phyloP scores from a whole-genome alignment of 1,139 yeast genomes.

The Pichiaceae sp. region DNA sequence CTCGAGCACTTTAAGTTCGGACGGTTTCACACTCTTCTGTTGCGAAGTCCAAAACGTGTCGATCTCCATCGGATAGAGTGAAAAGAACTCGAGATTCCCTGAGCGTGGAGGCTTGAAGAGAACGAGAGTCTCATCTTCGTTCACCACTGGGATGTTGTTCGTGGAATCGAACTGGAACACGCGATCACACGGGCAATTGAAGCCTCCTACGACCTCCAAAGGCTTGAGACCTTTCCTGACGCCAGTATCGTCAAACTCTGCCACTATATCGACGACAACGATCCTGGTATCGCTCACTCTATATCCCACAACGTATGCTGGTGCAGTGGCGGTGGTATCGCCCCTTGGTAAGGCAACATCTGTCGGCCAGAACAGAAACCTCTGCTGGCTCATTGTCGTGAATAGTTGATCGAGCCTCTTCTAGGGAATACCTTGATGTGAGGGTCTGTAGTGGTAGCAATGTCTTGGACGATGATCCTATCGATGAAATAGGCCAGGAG shows the following conservation, averaged over 20 bases:
- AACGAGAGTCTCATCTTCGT: conserved; percentile 29
- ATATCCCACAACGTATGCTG: conserved; percentile 19
- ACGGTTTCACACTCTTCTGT: conserved; percentile 4
- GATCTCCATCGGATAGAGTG: conserved; percentile 50
- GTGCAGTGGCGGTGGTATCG: too few relatives aligned
- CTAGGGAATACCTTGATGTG: conserved; percentile 8
- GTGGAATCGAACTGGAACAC: conserved; percentile 9
- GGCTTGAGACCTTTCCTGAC: conserved; percentile 13
- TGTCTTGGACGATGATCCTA: conserved; percentile 7
- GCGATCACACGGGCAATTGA: conserved; percentile 14
- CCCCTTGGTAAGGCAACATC: conserved; percentile 11
- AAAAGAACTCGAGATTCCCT: conserved; percentile 67
- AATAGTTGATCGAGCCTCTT: conserved; percentile 6
- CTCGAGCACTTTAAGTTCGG: conserved; percentile 15
- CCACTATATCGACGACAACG: conserved; percentile 18
- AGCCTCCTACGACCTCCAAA: conserved; percentile 15
- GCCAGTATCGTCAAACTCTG: conserved; percentile 9
- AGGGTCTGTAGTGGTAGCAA: conserved; percentile 2
- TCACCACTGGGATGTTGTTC: conserved; percentile 10
- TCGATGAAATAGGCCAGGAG: conserved; percentile 6
- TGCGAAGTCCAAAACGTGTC: conserved; percentile 43
- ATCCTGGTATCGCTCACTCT: conserved; percentile 10
- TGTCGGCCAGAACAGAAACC: conserved; percentile 23
- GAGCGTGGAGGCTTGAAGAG: conserved; percentile 70
- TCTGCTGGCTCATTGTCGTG: too few relatives aligned